Percentiles rank a stretch among this genome's conserved stretches.
Conservation (phyloP, 148 eudicot genomes). For the Oxyria digyna region DNA sequence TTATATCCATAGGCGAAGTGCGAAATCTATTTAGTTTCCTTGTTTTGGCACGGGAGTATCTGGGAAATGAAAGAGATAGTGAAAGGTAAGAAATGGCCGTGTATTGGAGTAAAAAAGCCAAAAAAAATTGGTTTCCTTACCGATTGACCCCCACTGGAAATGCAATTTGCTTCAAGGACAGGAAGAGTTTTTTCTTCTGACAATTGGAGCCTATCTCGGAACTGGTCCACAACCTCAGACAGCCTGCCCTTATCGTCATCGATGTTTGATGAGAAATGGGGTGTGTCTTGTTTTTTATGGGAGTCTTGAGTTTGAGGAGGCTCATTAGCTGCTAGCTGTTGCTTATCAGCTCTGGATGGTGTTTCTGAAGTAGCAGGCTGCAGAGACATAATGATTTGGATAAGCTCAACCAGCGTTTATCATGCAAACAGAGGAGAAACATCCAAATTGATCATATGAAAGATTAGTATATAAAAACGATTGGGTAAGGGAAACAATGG, state of each 20-base stretch:
- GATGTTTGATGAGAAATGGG: background rate
- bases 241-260: background rate
- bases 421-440: background rate
- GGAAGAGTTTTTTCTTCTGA: background rate
- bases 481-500: too few species aligned
- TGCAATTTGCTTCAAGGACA: slow-evolving; percentile 3
- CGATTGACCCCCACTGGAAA: slow-evolving; percentile 8
- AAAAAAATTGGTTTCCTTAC: background rate
- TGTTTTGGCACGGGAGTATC: slow-evolving; percentile 30
- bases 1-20: background rate
- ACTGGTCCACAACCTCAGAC: background rate
- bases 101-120: background rate
- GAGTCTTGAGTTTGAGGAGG: slow-evolving; percentile 17
- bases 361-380: slow-evolving; percentile 43
- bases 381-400: slow-evolving; percentile 1
- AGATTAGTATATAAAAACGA: background rate
- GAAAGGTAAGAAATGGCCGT: background rate
- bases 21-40: slow-evolving; percentile 8
- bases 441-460: background rate
- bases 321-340: slow-evolving; percentile 33
- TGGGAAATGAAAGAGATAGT: slow-evolving; percentile 9
- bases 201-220: background rate
- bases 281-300: background rate
- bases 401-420: background rate
- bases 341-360: slow-evolving; percentile 28